A percentile compares a stretch with the other conserved stretches of the same genome.
These are phyloP conservation scores for Penicillium psychrosexuale DNA, from an alignment of 2,329 filamentous ascomycete genomes.

Conservation along the genomic window DNA sequence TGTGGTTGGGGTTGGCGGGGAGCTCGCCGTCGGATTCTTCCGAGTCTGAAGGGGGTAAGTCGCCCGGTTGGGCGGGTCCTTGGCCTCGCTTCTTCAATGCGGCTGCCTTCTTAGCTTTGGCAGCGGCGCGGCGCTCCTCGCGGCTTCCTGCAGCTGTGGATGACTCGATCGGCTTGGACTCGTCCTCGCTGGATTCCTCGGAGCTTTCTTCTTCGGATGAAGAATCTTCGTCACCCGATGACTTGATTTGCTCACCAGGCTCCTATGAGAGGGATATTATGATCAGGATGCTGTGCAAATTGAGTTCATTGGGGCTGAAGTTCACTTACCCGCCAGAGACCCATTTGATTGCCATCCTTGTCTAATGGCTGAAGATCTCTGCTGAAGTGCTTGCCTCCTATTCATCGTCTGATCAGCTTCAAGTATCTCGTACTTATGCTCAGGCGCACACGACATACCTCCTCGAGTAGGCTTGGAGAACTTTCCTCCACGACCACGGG, in stretches of 20 bases:
- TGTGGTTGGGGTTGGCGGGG: conserved; percentile 88
- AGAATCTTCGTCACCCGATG: conserved; percentile 51
- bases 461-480: conserved; percentile 91
- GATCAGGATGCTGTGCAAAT: not conserved
- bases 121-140: conserved; percentile 80
- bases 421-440: not conserved
- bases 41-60: conserved; percentile 73
- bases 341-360: conserved; percentile 80
- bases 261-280: conserved; percentile 27
- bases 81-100: conserved; percentile 74
- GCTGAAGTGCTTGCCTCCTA: conserved; percentile 94
- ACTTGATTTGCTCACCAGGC: conserved; percentile 33
- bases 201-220: conserved; percentile 47
- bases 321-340: conserved; percentile 74
- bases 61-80: conserved; percentile 73
- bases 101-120: conserved; percentile 87
- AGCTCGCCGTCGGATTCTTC: conserved; percentile 44
- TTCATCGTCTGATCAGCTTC: conserved; percentile 5
- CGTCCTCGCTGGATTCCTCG: conserved; percentile 48
- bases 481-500: conserved; percentile 81
- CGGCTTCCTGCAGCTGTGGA: conserved; percentile 62
- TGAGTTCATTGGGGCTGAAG: not conserved
- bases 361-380: conserved; percentile 85
- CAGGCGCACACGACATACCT: conserved; percentile 55
- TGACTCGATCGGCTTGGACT: conserved; percentile 39